Base-by-base conservation (phyloP, 306 rosid genomes). In the Fragaria ananassa region DNA sequence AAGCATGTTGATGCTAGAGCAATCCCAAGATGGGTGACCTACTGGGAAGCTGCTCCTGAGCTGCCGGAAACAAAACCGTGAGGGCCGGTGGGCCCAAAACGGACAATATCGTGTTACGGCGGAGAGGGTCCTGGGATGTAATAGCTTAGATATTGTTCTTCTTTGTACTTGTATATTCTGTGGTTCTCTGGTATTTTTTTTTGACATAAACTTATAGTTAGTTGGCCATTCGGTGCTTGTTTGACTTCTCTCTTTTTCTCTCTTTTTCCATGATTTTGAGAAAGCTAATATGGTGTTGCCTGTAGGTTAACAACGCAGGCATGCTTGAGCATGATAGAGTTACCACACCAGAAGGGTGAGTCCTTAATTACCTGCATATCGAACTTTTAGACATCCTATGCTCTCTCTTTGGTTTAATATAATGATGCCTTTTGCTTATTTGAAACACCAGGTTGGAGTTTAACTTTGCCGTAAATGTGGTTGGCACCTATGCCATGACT, bases 281-380 rank as follows among this genome's bases (percentile, higher is more conserved):
- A 37, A 75, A 74, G 77, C 79, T 87, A 79, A 86, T 44, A 10
- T 50, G 44, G 44, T 74, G 60, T 65, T 63, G 70, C 75, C 51
- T 79, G 66, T 78, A 94, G 98, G 87, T 92, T 68, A 94, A 94
- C 85, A 94, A 94, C 83, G 97, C 96, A 25, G 98, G 98, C n/a
- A 0, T 88, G 75, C 82, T 92, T 11, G 98, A 92, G 90, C 41
- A 76, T 68, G 87, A 81, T 71, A 90, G 93, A 82, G 83, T 88
- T 60, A 85, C 89, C 45, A 90, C 98, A 42, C 41, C 95, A 74
- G 98, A 95, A 86, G 97, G 98, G 98, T 95, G 76, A 6, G 89
- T 61, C 41, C 46, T 54, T 70, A 51, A n/a, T 53, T 61, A 12
- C 44, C 74, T 68, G 11, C 49, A 4, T 68, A 21, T 65, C 71